Evolutionary conservation across 1,284 basidiomycete genomes (phyloP).

Genomic region (Tilletiaria anomala): DNA sequence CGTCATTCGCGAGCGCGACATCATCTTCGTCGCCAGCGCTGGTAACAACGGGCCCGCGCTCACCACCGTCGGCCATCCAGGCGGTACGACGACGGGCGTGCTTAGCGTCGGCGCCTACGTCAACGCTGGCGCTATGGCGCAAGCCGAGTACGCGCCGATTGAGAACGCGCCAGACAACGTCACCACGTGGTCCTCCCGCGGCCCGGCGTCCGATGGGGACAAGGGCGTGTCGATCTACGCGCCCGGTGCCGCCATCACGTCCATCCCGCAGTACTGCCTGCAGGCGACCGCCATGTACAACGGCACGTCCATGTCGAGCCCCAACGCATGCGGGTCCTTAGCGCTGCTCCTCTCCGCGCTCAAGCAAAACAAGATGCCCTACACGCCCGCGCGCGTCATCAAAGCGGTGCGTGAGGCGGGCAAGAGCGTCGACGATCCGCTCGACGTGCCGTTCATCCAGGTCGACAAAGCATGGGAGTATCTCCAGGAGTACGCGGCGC

Average conservation of each 20-base stretch:
- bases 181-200: constrained; percentile 40
- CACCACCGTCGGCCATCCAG: constrained; percentile 38
- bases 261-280: constrained; percentile 38
- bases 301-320: constrained; percentile 40
- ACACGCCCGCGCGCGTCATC: constrained; percentile 35
- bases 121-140: constrained; percentile 37
- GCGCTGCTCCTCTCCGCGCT: constrained; percentile 36
- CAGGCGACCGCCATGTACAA: constrained; percentile 38
- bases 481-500: constrained; percentile 28
- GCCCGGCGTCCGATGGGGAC: constrained; percentile 36
- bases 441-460: constrained; percentile 37
- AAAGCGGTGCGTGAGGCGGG: constrained; percentile 35
- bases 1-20: constrained; percentile 31
- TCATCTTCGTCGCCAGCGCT: constrained; percentile 34
- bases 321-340: constrained; percentile 36
- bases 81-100: constrained; percentile 35
- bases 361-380: constrained; percentile 33
- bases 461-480: constrained; percentile 39
- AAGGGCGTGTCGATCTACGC: constrained; percentile 37
- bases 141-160: constrained; percentile 39
- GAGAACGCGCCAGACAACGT: constrained; percentile 34
- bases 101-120: constrained; percentile 40
- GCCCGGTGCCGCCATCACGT: constrained; percentile 40
- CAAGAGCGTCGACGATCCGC: constrained; percentile 37
- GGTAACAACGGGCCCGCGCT: constrained; percentile 40